phyloP scores from a whole-genome alignment of 164 flowering plant genomes.

The Tinospora cordifolia region DNA sequence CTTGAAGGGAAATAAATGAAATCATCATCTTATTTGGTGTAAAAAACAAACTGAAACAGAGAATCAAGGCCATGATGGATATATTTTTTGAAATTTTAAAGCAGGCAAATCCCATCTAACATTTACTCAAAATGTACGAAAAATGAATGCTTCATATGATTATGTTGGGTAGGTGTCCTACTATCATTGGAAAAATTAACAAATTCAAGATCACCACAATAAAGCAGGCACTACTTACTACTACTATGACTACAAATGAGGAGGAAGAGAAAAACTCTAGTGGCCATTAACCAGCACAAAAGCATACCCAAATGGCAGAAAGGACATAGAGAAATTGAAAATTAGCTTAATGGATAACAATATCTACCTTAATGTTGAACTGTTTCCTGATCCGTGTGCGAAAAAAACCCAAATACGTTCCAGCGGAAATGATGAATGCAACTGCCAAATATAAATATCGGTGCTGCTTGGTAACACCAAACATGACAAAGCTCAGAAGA shows the following conservation, averaged over 20 bases:
- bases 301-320: background rate
- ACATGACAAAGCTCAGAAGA: conserved; percentile 45
- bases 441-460: conserved; percentile 56
- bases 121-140: too few species aligned
- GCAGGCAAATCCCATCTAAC: too few species aligned
- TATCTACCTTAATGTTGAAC: conserved; percentile 70
- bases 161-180: too few species aligned
- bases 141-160: too few species aligned
- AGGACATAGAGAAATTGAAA: background rate
- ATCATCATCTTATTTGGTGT: too few species aligned
- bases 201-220: background rate
- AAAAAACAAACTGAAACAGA: too few species aligned
- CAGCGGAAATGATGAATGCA: conserved; percentile 46
- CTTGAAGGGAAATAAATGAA: too few species aligned
- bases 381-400: conserved; percentile 64
- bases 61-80: too few species aligned
- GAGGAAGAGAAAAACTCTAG: background rate
- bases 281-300: background rate
- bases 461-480: conserved; percentile 42
- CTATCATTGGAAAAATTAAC: too few species aligned
- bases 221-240: background rate
- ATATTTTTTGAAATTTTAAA: too few species aligned
- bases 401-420: conserved; percentile 53
- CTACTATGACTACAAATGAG: background rate
- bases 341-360: background rate